Evolutionary conservation across 2,329 filamentous ascomycete species (phyloP).

Genomic region (Aureobasidium vineae): DNA sequence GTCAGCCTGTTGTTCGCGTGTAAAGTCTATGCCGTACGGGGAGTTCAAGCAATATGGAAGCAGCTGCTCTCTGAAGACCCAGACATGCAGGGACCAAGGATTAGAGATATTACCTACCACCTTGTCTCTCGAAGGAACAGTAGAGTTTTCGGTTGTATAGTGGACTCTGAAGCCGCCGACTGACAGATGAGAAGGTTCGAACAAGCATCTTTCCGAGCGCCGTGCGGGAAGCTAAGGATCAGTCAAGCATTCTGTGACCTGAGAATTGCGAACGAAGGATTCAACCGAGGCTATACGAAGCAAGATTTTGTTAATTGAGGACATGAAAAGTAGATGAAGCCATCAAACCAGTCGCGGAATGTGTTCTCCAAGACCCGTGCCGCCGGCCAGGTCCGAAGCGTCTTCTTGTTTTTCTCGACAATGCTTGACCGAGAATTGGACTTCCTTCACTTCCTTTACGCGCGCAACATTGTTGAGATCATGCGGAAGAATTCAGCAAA

Average conservation of each 20-base stretch:
- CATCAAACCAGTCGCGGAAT: not conserved
- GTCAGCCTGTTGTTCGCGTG: not conserved
- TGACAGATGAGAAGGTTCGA: not conserved
- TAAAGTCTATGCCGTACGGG: not conserved
- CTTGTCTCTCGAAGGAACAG: not conserved
- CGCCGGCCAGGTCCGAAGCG: constrained; percentile 12
- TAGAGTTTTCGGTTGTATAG: not conserved
- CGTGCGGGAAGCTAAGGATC: not conserved
- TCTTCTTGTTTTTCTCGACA: not conserved
- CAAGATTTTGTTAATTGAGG: not conserved
- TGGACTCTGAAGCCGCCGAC: not conserved
- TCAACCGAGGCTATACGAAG: not conserved
- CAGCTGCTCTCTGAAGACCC: not conserved
- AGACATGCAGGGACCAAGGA: not conserved
- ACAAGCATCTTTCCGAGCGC: constrained; percentile 13
- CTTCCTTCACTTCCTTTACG: not conserved
- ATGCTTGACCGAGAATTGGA: not conserved
- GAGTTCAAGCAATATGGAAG: not conserved
- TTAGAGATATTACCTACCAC: not conserved
- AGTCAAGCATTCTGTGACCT: not conserved
- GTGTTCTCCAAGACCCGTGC: constrained; percentile 10
- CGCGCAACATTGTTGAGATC: not conserved
- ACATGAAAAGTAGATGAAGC: constrained; percentile 1
- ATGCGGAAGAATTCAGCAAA: not conserved
- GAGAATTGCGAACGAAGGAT: not conserved